phyloP scores from a whole-genome alignment of 1,284 basidiomycete species.

The Trametes polyzona region DNA sequence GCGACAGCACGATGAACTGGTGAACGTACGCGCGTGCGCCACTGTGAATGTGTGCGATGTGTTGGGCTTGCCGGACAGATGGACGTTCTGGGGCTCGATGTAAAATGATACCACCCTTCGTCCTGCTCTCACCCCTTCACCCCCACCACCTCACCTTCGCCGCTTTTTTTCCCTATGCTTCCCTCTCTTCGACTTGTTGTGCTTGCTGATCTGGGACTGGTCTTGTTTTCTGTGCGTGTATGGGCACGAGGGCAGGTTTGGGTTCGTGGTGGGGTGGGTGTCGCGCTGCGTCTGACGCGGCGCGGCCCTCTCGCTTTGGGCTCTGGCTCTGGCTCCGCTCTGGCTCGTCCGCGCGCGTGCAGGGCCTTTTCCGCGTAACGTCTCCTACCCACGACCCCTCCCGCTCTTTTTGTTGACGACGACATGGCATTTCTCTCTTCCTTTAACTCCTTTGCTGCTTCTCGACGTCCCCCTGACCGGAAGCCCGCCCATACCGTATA shows the following conservation, averaged over 20 bases:
- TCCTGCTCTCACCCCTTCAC: too few relatives aligned
- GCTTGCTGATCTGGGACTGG: conserved; percentile 17
- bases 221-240: conserved; percentile 2
- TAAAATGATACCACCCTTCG: conserved; percentile 19
- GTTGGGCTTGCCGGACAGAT: background rate
- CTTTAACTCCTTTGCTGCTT: background rate
- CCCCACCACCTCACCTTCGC: too few relatives aligned
- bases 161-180: background rate
- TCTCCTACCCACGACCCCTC: conserved; percentile 12
- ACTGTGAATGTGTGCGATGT: background rate
- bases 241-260: background rate
- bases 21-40: conserved; percentile 9
- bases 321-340: background rate
- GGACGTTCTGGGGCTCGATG: conserved; percentile 1
- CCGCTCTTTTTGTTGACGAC: conserved; percentile 17
- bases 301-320: background rate
- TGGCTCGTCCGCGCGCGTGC: background rate
- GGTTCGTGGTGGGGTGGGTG: background rate
- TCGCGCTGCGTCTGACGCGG: conserved; percentile 4
- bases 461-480: background rate
- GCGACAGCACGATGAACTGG: conserved; percentile 40
- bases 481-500: conserved; percentile 23
- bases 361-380: conserved; percentile 9
- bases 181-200: background rate
- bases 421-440: background rate